These are phyloP conservation scores for Leccinum pellstonianum DNA, from an alignment of 768 basidiomycete species.

Conservation along the genomic window DNA sequence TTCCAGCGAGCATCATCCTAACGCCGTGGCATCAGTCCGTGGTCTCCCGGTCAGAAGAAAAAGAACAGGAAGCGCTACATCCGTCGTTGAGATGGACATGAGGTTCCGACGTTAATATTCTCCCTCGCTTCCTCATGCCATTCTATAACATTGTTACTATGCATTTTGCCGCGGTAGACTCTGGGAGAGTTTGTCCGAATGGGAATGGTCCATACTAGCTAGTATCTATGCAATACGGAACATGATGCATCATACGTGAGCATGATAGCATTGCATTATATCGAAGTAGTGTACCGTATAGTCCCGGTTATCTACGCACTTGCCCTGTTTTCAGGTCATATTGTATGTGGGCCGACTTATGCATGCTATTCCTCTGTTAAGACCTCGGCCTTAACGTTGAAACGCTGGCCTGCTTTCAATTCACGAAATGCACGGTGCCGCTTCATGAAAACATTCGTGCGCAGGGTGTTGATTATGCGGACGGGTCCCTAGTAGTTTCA, in stretches of 20 bases:
- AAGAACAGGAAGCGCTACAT: background rate
- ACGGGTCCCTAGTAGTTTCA: background rate
- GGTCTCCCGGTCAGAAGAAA: background rate
- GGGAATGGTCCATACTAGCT: background rate
- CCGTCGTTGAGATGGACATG: background rate
- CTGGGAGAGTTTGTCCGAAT: background rate
- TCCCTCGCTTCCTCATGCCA: background rate
- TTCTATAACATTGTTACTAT: background rate
- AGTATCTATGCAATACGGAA: background rate
- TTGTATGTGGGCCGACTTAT: background rate
- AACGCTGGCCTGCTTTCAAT: background rate
- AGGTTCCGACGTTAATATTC: background rate
- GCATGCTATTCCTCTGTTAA: background rate
- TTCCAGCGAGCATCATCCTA: conserved; percentile 4
- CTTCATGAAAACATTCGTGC: background rate
- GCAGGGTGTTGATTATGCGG: background rate
- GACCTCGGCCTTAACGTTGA: background rate
- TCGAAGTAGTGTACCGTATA: background rate
- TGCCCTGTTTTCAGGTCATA: background rate
- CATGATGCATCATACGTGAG: background rate
- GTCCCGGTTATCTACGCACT: background rate
- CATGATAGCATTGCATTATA: too few species aligned
- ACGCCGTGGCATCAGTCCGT: conserved; percentile 1
- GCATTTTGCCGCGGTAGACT: background rate
- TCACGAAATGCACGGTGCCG: background rate